Conservation (phyloP, 371 early-diverging fungal genomes). For the Mortierella polycephala region DNA sequence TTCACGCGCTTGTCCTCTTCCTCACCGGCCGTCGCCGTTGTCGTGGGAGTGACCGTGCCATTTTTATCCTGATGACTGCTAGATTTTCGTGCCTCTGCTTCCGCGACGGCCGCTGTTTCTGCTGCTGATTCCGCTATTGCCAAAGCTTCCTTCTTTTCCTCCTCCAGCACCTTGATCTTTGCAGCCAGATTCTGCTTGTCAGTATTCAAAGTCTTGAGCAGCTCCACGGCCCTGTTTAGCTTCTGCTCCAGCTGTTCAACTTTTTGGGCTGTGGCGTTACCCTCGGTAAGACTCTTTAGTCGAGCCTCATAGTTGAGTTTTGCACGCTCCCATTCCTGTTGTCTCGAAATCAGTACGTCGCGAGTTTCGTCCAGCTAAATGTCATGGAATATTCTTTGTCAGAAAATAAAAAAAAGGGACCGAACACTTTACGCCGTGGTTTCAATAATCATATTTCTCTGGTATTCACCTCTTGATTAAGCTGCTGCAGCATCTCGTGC, state of each 20-base stretch:
- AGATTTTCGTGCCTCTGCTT: background rate
- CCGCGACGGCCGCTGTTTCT: slow-evolving; percentile 1
- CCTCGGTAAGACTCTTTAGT: slow-evolving; percentile 39
- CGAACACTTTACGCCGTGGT: background rate
- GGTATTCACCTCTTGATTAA: slow-evolving; percentile 32
- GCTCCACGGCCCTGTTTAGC: slow-evolving; percentile 29
- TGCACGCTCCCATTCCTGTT: slow-evolving; percentile 45
- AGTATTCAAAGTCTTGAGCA: slow-evolving; percentile 28
- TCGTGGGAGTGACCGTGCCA: background rate
- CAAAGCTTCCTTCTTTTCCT: slow-evolving; percentile 12
- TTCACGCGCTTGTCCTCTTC: background rate
- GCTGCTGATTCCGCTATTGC: slow-evolving; percentile 14
- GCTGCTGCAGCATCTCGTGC: slow-evolving; percentile 24
- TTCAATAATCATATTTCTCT: background rate
- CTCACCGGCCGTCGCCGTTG: background rate
- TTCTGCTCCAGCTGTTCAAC: slow-evolving; percentile 42
- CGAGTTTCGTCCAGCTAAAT: slow-evolving; percentile 27
- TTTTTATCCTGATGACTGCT: background rate
- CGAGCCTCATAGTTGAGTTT: slow-evolving; percentile 41
- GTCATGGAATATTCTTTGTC: background rate
- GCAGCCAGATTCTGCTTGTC: slow-evolving; percentile 31
- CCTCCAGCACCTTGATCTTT: slow-evolving; percentile 20
- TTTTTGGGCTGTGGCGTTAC: slow-evolving; percentile 41
- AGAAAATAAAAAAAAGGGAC: background rate
- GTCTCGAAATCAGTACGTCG: slow-evolving; percentile 28